Evolutionary conservation across 768 basidiomycete genomes (phyloP), one percentile per base, ranked within the genome.

Genomic region (Phaeotremella fagi): DNA sequence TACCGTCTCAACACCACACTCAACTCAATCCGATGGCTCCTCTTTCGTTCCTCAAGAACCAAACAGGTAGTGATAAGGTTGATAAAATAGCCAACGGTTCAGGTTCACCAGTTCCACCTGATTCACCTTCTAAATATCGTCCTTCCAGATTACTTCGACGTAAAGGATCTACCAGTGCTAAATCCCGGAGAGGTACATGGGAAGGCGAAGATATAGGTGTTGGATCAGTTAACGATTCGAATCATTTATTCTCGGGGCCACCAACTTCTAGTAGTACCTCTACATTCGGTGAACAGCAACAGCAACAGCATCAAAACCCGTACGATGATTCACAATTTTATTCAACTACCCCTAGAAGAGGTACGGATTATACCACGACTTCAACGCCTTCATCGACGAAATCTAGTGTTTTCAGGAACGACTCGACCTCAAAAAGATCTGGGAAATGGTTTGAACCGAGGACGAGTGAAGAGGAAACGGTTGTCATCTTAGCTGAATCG

Each of bases 111-210:
- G 47, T 44, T 20, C 49, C 54, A 14, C 55, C 48, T 9, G 33
- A 35, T 9, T 29, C 47, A 20, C 46, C 52, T 9, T 48, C 57
- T 16, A 54, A 55, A 43, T 60, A 60, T 22, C 49, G 55, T 35
- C 59, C 61, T 1, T 52, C 61, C 12, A 25, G 61, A 49, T 45
- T 63, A 22, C 43, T 63, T 2, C 57, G 61, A 5, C 57, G 61
- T 4, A 59, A 59, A 44, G n/a, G n/a, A n/a, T n/a, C n/a, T n/a
- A 41, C 57, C 5, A 55, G 53, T 48, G 4, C 54, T 14, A 49
- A 22, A 18, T 41, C 38, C 7, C 38, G 31, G 31, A 33, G 31
- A 7, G 16, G 31, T 33, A 33, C 31, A 7, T 33, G 31, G 31
- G 31, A 33, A 7, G 31, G 38, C 7, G 38, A 41, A 7, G 20